Percentiles rank a stretch among this genome's conserved stretches.
Evolutionary conservation across 495 filamentous ascomycete species (phyloP).

Genomic region (Podospora tetraspora): DNA sequence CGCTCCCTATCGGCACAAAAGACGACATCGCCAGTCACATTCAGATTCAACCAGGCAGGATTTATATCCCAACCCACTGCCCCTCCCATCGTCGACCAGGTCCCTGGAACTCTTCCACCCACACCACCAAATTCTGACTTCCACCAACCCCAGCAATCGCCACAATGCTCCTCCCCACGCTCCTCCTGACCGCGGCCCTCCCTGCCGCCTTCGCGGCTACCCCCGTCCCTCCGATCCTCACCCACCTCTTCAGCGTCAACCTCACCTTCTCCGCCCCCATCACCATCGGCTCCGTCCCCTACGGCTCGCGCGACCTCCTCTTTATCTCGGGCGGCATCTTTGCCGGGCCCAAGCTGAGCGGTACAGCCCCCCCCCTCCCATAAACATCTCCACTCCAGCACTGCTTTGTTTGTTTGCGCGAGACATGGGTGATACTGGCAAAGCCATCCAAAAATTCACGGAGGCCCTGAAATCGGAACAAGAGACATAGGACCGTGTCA

Average conservation of each 20-base stretch:
- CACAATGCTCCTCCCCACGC: neutral
- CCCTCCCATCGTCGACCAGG: neutral
- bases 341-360: conserved; percentile 18
- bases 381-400: too few relatives aligned
- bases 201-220: neutral
- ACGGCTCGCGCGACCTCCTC: conserved; percentile 10
- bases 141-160: neutral
- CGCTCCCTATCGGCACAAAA: neutral
- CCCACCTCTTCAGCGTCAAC: conserved; percentile 8
- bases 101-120: neutral
- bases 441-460: too few relatives aligned
- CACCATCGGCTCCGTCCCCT: conserved; percentile 10
- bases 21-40: neutral
- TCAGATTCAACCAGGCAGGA: neutral
- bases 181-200: neutral
- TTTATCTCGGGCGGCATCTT: conserved; percentile 13
- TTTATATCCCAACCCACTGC: neutral
- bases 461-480: too few relatives aligned
- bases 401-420: too few relatives aligned
- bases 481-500: too few relatives aligned
- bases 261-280: conserved; percentile 10
- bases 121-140: neutral
- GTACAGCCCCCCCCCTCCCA: neutral
- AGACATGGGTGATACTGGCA: too few relatives aligned
- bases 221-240: neutral